phyloP scores from a whole-genome alignment of 148 eudicot species.

The Rhododendron ferrugineum region DNA sequence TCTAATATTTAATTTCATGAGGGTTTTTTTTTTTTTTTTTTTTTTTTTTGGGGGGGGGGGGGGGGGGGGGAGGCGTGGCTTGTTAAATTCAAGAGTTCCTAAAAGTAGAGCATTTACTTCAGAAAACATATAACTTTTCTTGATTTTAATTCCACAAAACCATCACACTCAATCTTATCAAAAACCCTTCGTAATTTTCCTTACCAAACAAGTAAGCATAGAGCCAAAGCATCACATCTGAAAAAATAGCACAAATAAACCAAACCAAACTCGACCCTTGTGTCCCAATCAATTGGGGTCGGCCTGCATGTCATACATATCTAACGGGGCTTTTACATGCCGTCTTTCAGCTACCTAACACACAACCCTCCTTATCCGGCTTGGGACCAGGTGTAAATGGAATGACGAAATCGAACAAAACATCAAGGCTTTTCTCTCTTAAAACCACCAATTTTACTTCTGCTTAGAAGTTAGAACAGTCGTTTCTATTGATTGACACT shows the following conservation, averaged over 20 bases:
- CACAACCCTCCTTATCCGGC: too few species aligned
- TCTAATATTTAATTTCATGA: neutral
- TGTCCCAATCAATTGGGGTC: too few species aligned
- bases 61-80: too few species aligned
- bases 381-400: neutral
- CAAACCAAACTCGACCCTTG: neutral
- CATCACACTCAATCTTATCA: neutral
- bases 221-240: neutral
- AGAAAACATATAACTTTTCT: neutral
- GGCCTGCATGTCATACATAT: too few species aligned
- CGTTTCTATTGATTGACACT: neutral
- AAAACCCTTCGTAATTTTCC: neutral
- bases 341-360: too few species aligned
- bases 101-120: neutral
- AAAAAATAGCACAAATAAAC: neutral
- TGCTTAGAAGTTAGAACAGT: slow-evolving; percentile 1
- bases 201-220: neutral
- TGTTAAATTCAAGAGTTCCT: neutral
- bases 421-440: neutral
- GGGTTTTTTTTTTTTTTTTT: too few species aligned
- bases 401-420: neutral
- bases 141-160: neutral
- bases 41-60: too few species aligned
- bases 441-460: neutral
- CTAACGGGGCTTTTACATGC: too few species aligned